phyloP scores from a whole-genome alignment of 2,329 filamentous ascomycete species.

The Penicillium psychrosexuale region DNA sequence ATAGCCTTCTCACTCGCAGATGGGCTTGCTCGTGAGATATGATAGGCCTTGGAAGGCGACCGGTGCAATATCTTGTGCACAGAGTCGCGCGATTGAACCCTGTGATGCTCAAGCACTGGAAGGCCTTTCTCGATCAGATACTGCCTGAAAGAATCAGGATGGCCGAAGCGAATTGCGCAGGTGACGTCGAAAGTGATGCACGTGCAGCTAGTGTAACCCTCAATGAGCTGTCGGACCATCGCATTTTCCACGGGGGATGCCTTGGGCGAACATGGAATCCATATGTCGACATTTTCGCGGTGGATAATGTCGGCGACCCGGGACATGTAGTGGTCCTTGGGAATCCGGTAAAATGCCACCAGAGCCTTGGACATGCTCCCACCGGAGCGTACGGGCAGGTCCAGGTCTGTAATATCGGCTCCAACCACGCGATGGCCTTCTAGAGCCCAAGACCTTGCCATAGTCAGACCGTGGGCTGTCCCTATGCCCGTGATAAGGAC shows the following conservation, averaged over 20 bases:
- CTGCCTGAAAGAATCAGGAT: constrained; percentile 64
- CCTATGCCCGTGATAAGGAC: constrained; percentile 70
- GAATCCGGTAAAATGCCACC: constrained; percentile 53
- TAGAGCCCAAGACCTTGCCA: constrained; percentile 64
- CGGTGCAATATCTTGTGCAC: constrained; percentile 53
- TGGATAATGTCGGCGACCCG: constrained; percentile 58
- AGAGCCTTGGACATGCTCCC: constrained; percentile 60
- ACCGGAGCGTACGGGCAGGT: constrained; percentile 46
- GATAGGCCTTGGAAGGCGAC: constrained; percentile 51
- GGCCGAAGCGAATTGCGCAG: constrained; percentile 58
- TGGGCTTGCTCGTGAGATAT: constrained; percentile 54
- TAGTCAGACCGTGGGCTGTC: constrained; percentile 66
- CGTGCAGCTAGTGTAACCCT: constrained; percentile 56
- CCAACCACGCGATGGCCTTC: constrained; percentile 69
- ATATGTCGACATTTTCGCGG: constrained; percentile 63
- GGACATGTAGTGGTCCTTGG: constrained; percentile 53
- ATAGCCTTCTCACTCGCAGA: constrained; percentile 55
- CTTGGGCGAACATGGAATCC: constrained; percentile 72
- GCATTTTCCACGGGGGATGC: constrained; percentile 65
- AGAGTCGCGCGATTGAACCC: constrained; percentile 54
- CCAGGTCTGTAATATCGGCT: constrained; percentile 58
- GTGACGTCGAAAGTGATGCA: constrained; percentile 62
- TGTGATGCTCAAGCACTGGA: constrained; percentile 51
- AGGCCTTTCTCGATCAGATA: constrained; percentile 56
- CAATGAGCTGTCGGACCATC: constrained; percentile 59